Conservation (phyloP, 306 rosid species). For the Amphicarpaea edgeworthii region DNA sequence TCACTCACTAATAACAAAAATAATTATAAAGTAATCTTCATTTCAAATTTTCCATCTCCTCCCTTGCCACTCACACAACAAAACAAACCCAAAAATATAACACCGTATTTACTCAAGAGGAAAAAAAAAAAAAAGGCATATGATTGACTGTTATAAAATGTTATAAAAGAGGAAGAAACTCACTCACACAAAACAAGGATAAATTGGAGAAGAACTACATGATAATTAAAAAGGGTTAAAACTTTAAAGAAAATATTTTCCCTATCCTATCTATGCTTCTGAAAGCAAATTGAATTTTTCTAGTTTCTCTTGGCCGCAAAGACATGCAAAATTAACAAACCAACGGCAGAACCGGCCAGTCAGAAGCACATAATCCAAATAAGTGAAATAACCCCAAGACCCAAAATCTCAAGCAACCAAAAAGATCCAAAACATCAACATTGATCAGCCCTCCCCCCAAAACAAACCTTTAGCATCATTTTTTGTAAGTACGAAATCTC, state of each 20-base stretch:
- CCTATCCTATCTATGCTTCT: not conserved
- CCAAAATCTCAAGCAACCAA: constrained; percentile 25
- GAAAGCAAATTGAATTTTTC: constrained; percentile 28
- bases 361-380: constrained; percentile 40
- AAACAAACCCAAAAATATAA: constrained; percentile 26
- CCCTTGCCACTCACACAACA: constrained; percentile 1
- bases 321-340: constrained; percentile 9
- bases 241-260: constrained; percentile 12
- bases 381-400: constrained; percentile 34
- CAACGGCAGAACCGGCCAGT: constrained; percentile 31
- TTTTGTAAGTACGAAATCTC: not conserved
- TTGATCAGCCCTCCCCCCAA: constrained; percentile 24
- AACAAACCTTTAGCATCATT: not conserved
- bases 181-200: not conserved
- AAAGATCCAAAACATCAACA: constrained; percentile 41
- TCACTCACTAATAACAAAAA: no score
- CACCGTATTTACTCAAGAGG: not conserved
- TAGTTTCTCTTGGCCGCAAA: not conserved
- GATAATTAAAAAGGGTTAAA: constrained; percentile 32
- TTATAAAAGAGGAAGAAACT: not conserved
- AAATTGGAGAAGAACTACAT: constrained; percentile 19
- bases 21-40: no score
- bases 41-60: constrained; percentile 13
- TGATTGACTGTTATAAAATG: not conserved
- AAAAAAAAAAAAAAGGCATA: not conserved